Evolutionary conservation across 495 filamentous ascomycete genomes (phyloP), one percentile per base, ranked within the genome.

Genomic region (Peziza echinospora): DNA sequence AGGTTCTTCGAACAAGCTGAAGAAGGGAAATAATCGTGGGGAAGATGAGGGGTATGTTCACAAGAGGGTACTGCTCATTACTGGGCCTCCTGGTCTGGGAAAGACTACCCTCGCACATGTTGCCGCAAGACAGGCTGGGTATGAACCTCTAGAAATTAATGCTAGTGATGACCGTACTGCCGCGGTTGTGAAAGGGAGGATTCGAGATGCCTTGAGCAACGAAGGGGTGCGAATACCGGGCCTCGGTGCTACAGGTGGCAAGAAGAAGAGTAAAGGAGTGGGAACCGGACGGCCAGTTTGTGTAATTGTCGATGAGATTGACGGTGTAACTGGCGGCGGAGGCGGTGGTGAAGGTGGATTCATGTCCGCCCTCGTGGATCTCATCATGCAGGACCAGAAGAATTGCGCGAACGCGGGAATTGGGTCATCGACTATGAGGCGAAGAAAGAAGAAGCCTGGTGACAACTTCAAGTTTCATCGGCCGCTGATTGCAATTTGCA

Each of bases 31-130:
- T n/a, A 28, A 52, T 16, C 45, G 40, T 8, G 58, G 63, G 21
- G 63, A 62, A 0, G 71, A 76, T 21, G 73, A 83, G 47, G 79
- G 82, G 53, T 75, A 69, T 42, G 63, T 71, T 16, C 82, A 87
- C 51, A 68, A 78, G 46, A 96, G 94, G 60, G 82, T 97, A 23
- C 65, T 97, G 25, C 67, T 97, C 54, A 65, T 97, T 2, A 82
- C 84, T 28, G 89, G 89, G 0, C 83, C 87, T 6, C 86, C 89
- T 2, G 89, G 89, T 4, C 67, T 97, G 11, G 89, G 89, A 10
- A 97, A 97, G 66, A 97, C 89, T 0, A 97, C 89, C 0, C 61
- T 97, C 24, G 91, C 89, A 1, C 89, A 97, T 63, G 89, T 97
- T 6, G 94, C 89, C 59, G 89, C 89, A 0, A 76, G 69, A 53